Conservation (phyloP, 352 stramenopile species). For the Phytophthora colocasiae region DNA sequence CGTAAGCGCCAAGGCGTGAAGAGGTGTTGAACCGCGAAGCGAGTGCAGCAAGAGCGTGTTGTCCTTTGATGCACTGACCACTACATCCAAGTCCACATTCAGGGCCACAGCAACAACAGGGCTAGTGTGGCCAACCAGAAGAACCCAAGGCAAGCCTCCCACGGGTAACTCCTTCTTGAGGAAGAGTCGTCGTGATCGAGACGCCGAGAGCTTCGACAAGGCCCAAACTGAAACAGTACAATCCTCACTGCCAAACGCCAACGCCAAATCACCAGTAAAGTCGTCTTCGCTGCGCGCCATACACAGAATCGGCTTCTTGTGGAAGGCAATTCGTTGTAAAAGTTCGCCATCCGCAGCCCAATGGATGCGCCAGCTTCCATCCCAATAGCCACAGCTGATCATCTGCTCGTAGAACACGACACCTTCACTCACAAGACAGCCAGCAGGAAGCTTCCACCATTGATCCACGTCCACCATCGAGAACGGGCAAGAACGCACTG, state of each 20-base stretch:
- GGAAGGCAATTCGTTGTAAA: slow-evolving; percentile 86
- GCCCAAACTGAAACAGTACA: slow-evolving; percentile 88
- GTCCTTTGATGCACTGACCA: slow-evolving; percentile 81
- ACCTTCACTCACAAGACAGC: slow-evolving; percentile 76
- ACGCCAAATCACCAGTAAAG: slow-evolving; percentile 84
- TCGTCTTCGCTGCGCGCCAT: slow-evolving; percentile 88
- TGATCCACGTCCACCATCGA: slow-evolving; percentile 86
- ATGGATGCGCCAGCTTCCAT: slow-evolving; percentile 89
- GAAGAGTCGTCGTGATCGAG: slow-evolving; percentile 83
- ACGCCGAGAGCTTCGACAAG: slow-evolving; percentile 83
- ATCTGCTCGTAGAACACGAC: slow-evolving; percentile 91
- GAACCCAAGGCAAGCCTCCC: slow-evolving; percentile 79
- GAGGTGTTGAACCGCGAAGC: slow-evolving; percentile 69
- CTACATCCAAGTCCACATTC: slow-evolving; percentile 85
- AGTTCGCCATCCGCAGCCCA: slow-evolving; percentile 88
- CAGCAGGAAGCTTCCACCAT: slow-evolving; percentile 85
- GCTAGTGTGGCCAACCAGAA: slow-evolving; percentile 79
- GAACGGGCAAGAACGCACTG: slow-evolving; percentile 73
- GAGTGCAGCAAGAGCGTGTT: slow-evolving; percentile 83
- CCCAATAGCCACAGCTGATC: slow-evolving; percentile 90
- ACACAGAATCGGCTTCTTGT: slow-evolving; percentile 89
- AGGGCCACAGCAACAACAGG: slow-evolving; percentile 82
- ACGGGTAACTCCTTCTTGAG: slow-evolving; percentile 87
- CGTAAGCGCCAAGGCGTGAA: slow-evolving; percentile 77
- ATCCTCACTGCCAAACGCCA: slow-evolving; percentile 88